Evolutionary conservation across 768 basidiomycete genomes (phyloP), one percentile per base, ranked within the genome.

Genomic region (Ramaria sp.): DNA sequence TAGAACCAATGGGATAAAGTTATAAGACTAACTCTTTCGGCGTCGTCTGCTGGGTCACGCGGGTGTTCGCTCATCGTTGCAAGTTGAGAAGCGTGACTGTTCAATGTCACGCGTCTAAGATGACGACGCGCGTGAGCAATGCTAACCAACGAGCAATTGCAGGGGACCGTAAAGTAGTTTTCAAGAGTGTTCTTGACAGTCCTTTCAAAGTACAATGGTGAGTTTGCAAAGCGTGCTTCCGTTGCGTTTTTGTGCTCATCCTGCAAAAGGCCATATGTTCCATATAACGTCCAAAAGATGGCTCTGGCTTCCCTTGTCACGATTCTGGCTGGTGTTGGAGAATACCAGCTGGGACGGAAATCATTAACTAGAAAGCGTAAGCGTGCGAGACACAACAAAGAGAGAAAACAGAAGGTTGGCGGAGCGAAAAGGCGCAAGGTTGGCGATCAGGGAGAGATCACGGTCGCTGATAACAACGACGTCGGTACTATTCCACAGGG

Each of bases 171-270:
- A 89, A 82, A 61, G 68, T 71, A 1, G 78, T 82, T 0, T 88
- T 79, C 69, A 88, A 80, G 59, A 75, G 78, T 56, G 82, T 83
- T 0, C 69, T 91, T 22, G 81, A 82, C 49, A 89, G 78, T 56
- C 88, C 88, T 2, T 83, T 85, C 60, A 74, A 75, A 10, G 70
- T 89, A 15, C 64, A 68, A 63, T 91, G 88, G 88, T 88, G 61
- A 57, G 61, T 34, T 13, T 8, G 3, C 8, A 9, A 9, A 2
- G 53, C 9, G 37, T 28, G 55, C 43, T 60, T 58, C 27, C 32
- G 49, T 28, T 48, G 15, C 22, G 16, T 25, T 8, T 41, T 42
- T n/a, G 3, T 20, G 10, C 12, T 36, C 18, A 48, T 42, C 15
- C 15, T 57, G 32, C 32, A 13, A 28, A 58, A 87, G 85, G 85